phyloP scores from a whole-genome alignment of 495 filamentous ascomycete species.

The Aspergillus olivimuriae region DNA sequence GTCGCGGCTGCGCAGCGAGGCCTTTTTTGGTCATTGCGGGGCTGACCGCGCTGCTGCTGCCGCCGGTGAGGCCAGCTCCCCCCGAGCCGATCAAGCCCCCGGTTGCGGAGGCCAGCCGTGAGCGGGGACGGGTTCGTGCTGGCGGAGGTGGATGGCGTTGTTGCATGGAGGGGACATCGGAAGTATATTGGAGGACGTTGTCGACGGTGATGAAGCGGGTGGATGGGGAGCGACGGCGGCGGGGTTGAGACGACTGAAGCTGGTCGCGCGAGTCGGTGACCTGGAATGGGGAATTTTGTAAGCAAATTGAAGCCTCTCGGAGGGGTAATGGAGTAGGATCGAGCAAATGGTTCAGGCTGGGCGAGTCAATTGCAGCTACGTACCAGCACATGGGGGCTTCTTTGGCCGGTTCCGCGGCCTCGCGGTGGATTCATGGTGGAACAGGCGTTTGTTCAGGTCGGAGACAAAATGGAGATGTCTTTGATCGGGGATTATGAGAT shows the following conservation, averaged over 20 bases:
- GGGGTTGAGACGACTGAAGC: conserved; percentile 27
- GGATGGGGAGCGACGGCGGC: conserved; percentile 37
- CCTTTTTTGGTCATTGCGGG: conserved; percentile 27
- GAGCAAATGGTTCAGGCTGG: too few relatives aligned
- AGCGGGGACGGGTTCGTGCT: conserved; percentile 44
- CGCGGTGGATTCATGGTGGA: conserved; percentile 29
- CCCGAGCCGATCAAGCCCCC: conserved; percentile 25
- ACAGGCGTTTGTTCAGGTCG: background rate
- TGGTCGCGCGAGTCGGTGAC: conserved; percentile 57
- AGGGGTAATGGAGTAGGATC: conserved; percentile 2
- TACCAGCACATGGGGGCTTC: conserved; percentile 53
- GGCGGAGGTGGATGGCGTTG: conserved; percentile 64
- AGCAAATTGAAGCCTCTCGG: conserved; percentile 4
- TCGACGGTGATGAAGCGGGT: conserved; percentile 93
- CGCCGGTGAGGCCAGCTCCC: conserved; percentile 9
- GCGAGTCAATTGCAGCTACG: too few relatives aligned
- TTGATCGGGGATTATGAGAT: too few relatives aligned
- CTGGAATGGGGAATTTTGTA: too few relatives aligned
- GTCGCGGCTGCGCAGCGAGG: conserved; percentile 57
- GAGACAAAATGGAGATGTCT: background rate
- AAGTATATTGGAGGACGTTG: conserved; percentile 88
- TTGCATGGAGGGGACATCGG: conserved; percentile 92
- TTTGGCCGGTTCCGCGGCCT: conserved; percentile 38
- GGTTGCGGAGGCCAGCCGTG: conserved; percentile 35
- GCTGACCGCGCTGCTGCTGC: conserved; percentile 10